Evolutionary conservation across 2,329 filamentous ascomycete species (phyloP), one percentile per base, ranked within the genome.

Genomic region (Geosmithia flava): DNA sequence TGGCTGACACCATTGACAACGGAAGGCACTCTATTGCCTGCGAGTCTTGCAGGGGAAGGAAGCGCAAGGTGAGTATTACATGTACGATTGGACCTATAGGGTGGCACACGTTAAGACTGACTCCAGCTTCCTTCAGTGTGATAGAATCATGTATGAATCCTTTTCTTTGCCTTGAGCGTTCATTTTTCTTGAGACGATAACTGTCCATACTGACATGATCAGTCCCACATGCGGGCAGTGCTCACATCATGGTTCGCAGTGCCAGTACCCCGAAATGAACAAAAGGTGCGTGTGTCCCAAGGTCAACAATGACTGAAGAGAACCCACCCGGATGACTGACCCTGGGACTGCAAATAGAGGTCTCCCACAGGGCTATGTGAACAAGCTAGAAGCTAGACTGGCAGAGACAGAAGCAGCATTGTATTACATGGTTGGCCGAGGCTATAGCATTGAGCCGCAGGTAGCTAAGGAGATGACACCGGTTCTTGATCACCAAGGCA

Each of bases 351-450:
- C 33, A 37, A n/a, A 7, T 0, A 66, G 63, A 45, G 63, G 59
- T 29, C 59, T 63, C 37, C 68, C 61, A 0, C 56, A 62, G 11
- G 67, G 67, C 0, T 69, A 68, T 42, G 61, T 69, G 5, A 65
- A 59, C 3, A 59, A 58, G 17, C 46, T 69, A 3, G 67, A 69
- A 47, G 58, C 60, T 2, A 61, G 67, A 1, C 58, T 69, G 2
- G 55, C 53, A 1, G 61, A 62, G 23, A 64, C 59, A 0, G 59
- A 61, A 53, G 49, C 55, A n/a, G 58, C 58, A 2, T 54, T 63
- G 0, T 58, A 56, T 17, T 50, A 48, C 13, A 52, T 59, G 0
- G 48, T 63, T 2, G 16, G 29, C 10, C 27, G 44, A 47, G 43
- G 41, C 47, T 52, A 27, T 27, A 27, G 23, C 23, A 27, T 27